phyloP scores from a whole-genome alignment of 2,329 filamentous ascomycete genomes.

The Clarireedia hainanense region DNA sequence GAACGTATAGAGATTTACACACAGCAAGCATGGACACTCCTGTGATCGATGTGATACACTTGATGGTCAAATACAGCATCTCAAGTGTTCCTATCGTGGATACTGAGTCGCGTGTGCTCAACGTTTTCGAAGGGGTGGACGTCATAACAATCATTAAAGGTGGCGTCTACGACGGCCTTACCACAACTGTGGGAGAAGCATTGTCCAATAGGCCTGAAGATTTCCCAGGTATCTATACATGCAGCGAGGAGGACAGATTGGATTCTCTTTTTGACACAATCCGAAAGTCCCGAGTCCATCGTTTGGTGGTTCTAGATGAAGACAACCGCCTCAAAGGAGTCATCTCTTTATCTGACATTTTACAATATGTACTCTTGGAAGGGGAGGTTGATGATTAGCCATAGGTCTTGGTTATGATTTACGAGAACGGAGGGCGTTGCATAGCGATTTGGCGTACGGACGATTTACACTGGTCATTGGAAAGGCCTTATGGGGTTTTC shows the following conservation, averaged over 20 bases:
- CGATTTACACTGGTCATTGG: conserved; percentile 5
- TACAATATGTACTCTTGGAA: conserved; percentile 84
- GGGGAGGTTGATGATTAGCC: conserved; percentile 26
- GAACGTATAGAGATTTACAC: conserved; percentile 72
- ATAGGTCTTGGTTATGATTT: conserved; percentile 15
- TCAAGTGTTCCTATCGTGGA: conserved; percentile 93
- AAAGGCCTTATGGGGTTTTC: not conserved
- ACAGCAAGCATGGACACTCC: conserved; percentile 84
- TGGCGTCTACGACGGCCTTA: conserved; percentile 83
- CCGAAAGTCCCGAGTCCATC: conserved; percentile 87
- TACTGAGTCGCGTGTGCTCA: conserved; percentile 67
- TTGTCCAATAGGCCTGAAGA: conserved; percentile 81
- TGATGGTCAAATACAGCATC: conserved; percentile 88
- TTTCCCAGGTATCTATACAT: conserved; percentile 95
- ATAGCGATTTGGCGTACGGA: conserved; percentile 30
- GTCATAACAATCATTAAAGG: conserved; percentile 95
- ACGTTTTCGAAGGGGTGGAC: conserved; percentile 96
- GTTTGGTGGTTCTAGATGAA: conserved; percentile 88
- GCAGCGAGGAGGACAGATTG: conserved; percentile 80
- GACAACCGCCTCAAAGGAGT: conserved; percentile 79
- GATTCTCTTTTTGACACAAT: conserved; percentile 97
- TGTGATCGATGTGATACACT: conserved; percentile 89
- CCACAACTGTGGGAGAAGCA: conserved; percentile 79
- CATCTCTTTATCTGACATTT: conserved; percentile 89
- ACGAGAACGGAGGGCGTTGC: conserved; percentile 26